These are phyloP conservation scores for Verticillium klebahnii DNA, from an alignment of 2,329 filamentous ascomycete genomes.

Conservation along the genomic window DNA sequence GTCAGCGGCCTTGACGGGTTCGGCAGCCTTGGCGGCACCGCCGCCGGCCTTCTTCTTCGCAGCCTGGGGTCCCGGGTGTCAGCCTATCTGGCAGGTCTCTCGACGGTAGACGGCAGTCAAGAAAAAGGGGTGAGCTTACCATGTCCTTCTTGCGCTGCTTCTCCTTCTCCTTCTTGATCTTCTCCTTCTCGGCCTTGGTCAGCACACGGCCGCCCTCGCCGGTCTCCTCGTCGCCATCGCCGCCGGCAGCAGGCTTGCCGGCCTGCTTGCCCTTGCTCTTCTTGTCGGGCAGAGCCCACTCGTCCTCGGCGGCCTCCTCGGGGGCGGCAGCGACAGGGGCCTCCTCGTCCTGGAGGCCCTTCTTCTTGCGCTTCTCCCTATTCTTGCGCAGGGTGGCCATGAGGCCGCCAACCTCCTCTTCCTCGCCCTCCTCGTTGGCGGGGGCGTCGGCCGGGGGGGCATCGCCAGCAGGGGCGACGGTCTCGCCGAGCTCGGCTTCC, in stretches of 20 bases:
- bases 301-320: constrained; percentile 78
- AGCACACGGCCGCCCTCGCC: constrained; percentile 65
- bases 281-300: constrained; percentile 80
- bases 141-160: constrained; percentile 99
- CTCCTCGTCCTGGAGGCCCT: constrained; percentile 71
- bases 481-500: constrained; percentile 88
- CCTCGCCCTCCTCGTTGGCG: constrained; percentile 29
- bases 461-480: constrained; percentile 54
- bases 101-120: too few species aligned
- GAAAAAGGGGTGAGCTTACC: constrained; percentile 39
- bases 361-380: constrained; percentile 86
- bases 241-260: constrained; percentile 35
- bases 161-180: constrained; percentile 94
- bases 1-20: constrained; percentile 48
- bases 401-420: constrained; percentile 62
- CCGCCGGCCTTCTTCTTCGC: constrained; percentile 68
- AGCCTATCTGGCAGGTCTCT: not conserved
- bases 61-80: constrained; percentile 47
- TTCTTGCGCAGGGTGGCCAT: constrained; percentile 80
- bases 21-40: constrained; percentile 37
- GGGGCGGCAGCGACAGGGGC: constrained; percentile 57
- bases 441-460: constrained; percentile 43
- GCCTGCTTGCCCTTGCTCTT: constrained; percentile 51
- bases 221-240: constrained; percentile 40
- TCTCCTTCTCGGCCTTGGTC: constrained; percentile 98